Evolutionary conservation across 1,284 basidiomycete genomes (phyloP).

Genomic region (Schizophyllum commune): DNA sequence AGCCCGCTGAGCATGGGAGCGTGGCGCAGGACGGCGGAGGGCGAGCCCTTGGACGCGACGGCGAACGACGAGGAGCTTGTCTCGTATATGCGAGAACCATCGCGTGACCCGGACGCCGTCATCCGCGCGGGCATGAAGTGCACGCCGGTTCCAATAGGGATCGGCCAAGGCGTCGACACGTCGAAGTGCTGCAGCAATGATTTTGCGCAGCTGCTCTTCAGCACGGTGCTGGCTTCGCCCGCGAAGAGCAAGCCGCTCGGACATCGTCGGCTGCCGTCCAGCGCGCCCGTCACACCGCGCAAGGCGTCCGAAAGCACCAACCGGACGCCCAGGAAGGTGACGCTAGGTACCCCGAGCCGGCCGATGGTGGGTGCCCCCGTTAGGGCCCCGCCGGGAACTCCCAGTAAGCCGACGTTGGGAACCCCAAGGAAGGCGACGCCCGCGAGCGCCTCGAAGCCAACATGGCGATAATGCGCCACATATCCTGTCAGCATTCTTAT

Average conservation of each 20-base stretch:
- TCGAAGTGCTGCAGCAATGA: not conserved
- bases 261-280: not conserved
- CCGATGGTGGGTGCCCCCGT: no score
- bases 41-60: not conserved
- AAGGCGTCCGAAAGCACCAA: not conserved
- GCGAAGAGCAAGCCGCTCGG: not conserved
- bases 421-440: no score
- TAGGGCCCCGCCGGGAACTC: no score
- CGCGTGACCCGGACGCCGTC: not conserved
- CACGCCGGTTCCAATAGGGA: not conserved
- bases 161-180: not conserved
- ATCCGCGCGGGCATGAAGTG: not conserved
- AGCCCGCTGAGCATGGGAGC: not conserved
- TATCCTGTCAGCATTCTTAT: no score
- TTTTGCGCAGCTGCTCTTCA: not conserved
- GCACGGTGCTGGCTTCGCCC: not conserved
- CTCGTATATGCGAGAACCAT: not conserved
- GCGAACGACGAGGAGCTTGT: not conserved
- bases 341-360: not conserved
- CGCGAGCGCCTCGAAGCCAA: no score
- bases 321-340: not conserved
- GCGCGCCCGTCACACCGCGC: not conserved
- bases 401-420: no score
- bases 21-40: not conserved
- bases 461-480: no score